Base-by-base conservation (phyloP, 768 basidiomycete genomes). In the Pulveroboletus sp. region DNA sequence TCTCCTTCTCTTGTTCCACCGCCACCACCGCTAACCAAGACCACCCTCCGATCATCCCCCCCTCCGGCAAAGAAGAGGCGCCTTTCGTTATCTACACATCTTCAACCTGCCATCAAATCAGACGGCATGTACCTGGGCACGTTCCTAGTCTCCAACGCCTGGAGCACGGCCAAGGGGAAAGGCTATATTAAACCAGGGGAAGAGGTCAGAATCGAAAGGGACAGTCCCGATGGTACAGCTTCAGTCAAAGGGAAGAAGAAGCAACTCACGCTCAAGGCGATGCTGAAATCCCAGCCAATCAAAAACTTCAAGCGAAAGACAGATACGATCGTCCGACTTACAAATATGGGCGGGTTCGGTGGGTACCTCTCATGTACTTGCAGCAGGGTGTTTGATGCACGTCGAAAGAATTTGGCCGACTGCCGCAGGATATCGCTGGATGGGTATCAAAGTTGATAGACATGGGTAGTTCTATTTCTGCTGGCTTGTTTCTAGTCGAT, bases 401-500 rank as follows among this genome's bases (percentile, higher is more conserved):
- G 41, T 45, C 22, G 20, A 46, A 62, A 87, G 89, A 91, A 59
- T 86, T 93, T 56, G 90, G 87, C 10, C 75, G 90, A 22, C 65
- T 93, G 23, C 82, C 86, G 0, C 82, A 81, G 47, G 82, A 86
- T 31, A 72, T 79, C 22, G 79, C 86, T 5, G 73, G 75, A 56
- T 92, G 89, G 89, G 75, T 88, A 14, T 80, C 85, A 17, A 83
- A 77, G 53, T 70, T 93, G 3, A 69, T 92, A 13, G 90, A 93
- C 57, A 71, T 83, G 36, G 79, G 88, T 86, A 52, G 36, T 31
- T 47, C 5, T 22, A 7, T 49, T 44, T 39, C 35, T 29, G 22
- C 30, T 44, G 22, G 9, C 20, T 27, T 50, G 2, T 43, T 58
- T 23, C 37, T 31, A n/a, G 11, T 11, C 9, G 29, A 11, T 10